Evolutionary conservation across 192 early-diverging fungal genomes (phyloP).

Genomic region (Coemansia umbellata): DNA sequence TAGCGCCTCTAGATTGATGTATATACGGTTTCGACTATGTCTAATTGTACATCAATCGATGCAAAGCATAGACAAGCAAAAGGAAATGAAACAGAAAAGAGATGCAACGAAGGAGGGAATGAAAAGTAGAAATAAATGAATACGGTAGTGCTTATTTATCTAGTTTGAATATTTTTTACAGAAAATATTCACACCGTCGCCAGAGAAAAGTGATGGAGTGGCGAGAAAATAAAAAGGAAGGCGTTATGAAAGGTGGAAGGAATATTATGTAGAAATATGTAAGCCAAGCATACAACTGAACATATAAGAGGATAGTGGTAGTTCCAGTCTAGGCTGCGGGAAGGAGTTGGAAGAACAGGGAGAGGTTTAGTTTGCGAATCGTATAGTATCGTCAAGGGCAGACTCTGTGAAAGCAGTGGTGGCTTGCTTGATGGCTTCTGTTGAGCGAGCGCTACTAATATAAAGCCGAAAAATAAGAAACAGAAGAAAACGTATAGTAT

Average conservation of each 20-base stretch:
- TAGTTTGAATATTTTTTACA: too few relatives aligned
- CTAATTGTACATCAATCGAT: too few relatives aligned
- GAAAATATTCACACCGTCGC: too few relatives aligned
- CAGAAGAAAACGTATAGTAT: background rate
- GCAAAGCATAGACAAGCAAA: too few relatives aligned
- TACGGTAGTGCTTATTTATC: too few relatives aligned
- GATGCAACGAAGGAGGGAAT: too few relatives aligned
- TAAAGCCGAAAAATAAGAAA: background rate
- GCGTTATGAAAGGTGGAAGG: background rate
- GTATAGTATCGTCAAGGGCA: background rate
- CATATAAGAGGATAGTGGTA: background rate
- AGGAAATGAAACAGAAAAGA: too few relatives aligned
- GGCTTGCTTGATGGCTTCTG: background rate
- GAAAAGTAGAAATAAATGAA: too few relatives aligned
- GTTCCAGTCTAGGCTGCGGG: background rate
- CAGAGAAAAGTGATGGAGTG: too few relatives aligned
- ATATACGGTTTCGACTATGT: too few relatives aligned
- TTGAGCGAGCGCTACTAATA: background rate
- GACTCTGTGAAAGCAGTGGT: background rate
- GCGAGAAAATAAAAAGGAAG: constrained; percentile 1
- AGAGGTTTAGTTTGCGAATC: background rate
- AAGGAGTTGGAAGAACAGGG: background rate
- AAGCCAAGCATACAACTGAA: background rate
- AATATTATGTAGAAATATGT: constrained; percentile 2
- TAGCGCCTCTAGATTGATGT: too few relatives aligned